These are phyloP conservation scores for Trametes cubensis DNA, from an alignment of 768 basidiomycete genomes.

Conservation along the genomic window DNA sequence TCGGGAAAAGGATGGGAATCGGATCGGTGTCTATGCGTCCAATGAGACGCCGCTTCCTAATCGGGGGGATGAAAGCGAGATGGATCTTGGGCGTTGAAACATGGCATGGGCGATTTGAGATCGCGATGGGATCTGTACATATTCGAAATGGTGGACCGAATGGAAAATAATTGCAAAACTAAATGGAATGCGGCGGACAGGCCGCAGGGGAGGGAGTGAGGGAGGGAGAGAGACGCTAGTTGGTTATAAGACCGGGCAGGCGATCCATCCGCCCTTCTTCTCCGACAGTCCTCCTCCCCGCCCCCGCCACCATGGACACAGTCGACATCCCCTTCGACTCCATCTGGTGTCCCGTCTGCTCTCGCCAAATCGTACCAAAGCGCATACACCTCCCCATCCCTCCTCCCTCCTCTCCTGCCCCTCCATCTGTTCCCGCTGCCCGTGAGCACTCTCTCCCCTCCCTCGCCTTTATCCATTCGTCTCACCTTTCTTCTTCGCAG, in stretches of 20 bases:
- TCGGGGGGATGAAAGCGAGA: slow-evolving; percentile 8
- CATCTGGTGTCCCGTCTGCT: slow-evolving; percentile 82
- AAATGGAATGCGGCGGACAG: neutral
- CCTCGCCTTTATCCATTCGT: slow-evolving; percentile 2
- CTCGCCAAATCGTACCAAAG: slow-evolving; percentile 79
- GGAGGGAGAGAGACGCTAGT: slow-evolving; percentile 5
- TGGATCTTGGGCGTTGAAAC: slow-evolving; percentile 17
- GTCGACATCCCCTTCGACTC: slow-evolving; percentile 52
- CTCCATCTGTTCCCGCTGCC: slow-evolving; percentile 43
- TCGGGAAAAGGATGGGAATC: slow-evolving; percentile 24
- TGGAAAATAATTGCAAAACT: slow-evolving; percentile 13
- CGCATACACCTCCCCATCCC: slow-evolving; percentile 55
- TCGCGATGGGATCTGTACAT: slow-evolving; percentile 8
- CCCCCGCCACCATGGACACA: slow-evolving; percentile 29
- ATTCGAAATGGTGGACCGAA: neutral
- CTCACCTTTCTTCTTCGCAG: slow-evolving; percentile 25
- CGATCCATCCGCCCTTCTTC: slow-evolving; percentile 24
- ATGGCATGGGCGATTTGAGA: slow-evolving; percentile 12
- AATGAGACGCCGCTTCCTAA: slow-evolving; percentile 24
- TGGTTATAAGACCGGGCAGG: slow-evolving; percentile 25
- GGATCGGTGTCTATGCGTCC: slow-evolving; percentile 26
- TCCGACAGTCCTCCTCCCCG: slow-evolving; percentile 21
- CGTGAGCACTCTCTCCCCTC: slow-evolving; percentile 37
- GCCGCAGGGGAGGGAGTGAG: neutral
- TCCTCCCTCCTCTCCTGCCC: slow-evolving; percentile 33